A percentile compares a stretch with the other conserved stretches of the same genome.
These are phyloP conservation scores for Lepiota venenata DNA, from an alignment of 768 basidiomycete species.

Conservation along the genomic window DNA sequence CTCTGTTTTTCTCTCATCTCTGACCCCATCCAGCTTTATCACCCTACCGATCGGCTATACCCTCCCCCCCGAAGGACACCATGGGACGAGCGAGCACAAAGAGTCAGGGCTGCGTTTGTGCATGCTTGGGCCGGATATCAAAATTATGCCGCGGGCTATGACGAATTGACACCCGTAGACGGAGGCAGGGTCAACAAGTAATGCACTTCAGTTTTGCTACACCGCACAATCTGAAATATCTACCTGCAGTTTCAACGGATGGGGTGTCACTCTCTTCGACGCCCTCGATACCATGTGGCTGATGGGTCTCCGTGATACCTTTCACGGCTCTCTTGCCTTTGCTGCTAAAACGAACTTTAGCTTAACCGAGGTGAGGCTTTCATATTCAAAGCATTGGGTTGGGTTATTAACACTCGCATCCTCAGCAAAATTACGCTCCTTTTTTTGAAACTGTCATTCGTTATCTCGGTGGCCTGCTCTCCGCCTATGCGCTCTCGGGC, in stretches of 20 bases:
- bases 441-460: conserved; percentile 85
- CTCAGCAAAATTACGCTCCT: conserved; percentile 33
- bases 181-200: conserved; percentile 53
- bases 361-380: background rate
- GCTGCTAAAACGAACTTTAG: conserved; percentile 47
- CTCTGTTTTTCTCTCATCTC: conserved; percentile 4
- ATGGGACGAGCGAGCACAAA: conserved; percentile 50
- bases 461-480: conserved; percentile 79
- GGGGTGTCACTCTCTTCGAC: conserved; percentile 74
- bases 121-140: conserved; percentile 60
- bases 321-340: conserved; percentile 51
- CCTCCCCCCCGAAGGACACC: background rate
- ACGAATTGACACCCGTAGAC: conserved; percentile 55
- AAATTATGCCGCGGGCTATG: conserved; percentile 46
- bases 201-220: conserved; percentile 16
- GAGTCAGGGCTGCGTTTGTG: conserved; percentile 55
- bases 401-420: background rate
- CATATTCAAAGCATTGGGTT: background rate
- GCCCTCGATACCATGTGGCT: conserved; percentile 81
- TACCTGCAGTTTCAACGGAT: conserved; percentile 62
- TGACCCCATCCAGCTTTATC: background rate
- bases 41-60: background rate
- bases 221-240: background rate
- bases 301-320: conserved; percentile 70
- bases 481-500: conserved; percentile 72